These are phyloP conservation scores for Melaleuca quinquenervia DNA, from an alignment of 345 rosid genomes.

Conservation along the genomic window DNA sequence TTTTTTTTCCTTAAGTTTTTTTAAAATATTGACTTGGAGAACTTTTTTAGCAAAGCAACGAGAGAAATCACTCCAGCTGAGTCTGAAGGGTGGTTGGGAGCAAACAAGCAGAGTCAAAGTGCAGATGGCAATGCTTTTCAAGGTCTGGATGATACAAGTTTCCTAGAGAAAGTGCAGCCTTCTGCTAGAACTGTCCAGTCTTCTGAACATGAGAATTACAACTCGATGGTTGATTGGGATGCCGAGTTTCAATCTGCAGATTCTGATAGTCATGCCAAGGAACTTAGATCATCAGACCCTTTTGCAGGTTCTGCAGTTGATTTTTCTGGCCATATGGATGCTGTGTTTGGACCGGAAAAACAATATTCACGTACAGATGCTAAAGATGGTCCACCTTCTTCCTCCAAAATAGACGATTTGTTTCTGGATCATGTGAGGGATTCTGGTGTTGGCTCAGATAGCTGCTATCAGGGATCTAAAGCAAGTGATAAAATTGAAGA, in stretches of 20 bases:
- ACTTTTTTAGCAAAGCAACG: constrained; percentile 31
- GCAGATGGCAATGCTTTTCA: neutral
- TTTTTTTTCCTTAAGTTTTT: neutral
- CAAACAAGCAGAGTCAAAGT: constrained; percentile 9
- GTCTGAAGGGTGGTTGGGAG: constrained; percentile 8
- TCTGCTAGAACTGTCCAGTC: neutral
- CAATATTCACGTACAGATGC: neutral
- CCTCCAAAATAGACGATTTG: neutral
- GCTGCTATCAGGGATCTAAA: constrained; percentile 9
- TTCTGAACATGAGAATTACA: neutral
- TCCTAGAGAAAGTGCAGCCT: neutral
- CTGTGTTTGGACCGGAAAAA: constrained; percentile 5
- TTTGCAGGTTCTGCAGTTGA: neutral
- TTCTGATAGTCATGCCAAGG: neutral
- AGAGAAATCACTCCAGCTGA: constrained; percentile 5
- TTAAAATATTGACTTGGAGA: constrained; percentile 20
- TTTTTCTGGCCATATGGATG: constrained; percentile 6
- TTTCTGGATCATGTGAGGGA: neutral
- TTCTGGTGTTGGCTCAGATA: constrained; percentile 1
- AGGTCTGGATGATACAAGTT: neutral
- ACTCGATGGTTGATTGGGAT: neutral
- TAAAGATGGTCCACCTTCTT: neutral
- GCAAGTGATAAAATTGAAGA: constrained; percentile 6
- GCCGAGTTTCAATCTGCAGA: neutral
- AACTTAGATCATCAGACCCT: neutral